A percentile compares a stretch with the other conserved stretches of the same genome.
Conservation (phyloP, 768 basidiomycete species). For the Serendipita indica region DNA sequence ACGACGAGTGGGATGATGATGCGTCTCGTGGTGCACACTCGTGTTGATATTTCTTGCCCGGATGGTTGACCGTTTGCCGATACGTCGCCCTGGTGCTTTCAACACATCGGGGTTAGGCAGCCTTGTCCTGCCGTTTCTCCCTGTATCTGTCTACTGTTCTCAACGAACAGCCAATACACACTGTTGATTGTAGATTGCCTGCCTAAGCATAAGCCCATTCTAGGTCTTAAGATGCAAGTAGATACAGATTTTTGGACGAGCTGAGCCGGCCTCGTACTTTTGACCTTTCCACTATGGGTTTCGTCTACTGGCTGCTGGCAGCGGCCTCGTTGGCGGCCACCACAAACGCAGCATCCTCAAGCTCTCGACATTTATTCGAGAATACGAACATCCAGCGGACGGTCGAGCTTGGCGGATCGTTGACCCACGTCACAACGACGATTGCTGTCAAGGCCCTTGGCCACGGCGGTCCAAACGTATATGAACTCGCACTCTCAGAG, state of each 20-base stretch:
- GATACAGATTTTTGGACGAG: neutral
- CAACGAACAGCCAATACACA: conserved; percentile 8
- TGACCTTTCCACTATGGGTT: neutral
- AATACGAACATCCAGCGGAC: conserved; percentile 81
- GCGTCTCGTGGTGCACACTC: neutral
- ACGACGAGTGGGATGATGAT: neutral
- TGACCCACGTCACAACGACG: conserved; percentile 78
- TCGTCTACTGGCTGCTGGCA: conserved; percentile 8
- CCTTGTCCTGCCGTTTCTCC: neutral
- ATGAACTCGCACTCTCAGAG: conserved; percentile 51
- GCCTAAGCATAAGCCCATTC: no score
- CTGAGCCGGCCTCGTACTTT: neutral
- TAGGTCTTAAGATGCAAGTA: neutral
- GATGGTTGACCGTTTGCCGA: neutral
- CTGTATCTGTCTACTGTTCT: neutral
- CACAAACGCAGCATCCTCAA: neutral
- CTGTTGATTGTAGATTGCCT: neutral
- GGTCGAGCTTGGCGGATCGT: conserved; percentile 76
- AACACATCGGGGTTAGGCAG: conserved; percentile 2
- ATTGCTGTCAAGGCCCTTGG: conserved; percentile 62
- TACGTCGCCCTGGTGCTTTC: conserved; percentile 7
- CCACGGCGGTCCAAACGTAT: conserved; percentile 41
- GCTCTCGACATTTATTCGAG: conserved; percentile 40
- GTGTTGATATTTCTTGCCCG: neutral
- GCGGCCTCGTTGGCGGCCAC: neutral